These are phyloP conservation scores for Talaromyces islandicus DNA, from an alignment of 2,329 filamentous ascomycete species.

Conservation along the genomic window DNA sequence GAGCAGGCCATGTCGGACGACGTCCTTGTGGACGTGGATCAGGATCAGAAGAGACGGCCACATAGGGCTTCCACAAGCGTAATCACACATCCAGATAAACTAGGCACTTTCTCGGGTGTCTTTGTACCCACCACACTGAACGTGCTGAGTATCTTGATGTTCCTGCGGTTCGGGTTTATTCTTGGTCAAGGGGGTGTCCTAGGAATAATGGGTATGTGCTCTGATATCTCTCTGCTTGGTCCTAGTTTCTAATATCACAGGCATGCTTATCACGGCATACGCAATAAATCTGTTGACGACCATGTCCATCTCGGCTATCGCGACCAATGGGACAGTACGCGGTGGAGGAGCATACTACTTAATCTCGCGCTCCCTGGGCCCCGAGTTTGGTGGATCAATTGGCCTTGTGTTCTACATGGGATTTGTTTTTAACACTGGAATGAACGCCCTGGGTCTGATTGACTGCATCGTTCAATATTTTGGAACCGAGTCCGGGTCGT, in stretches of 20 bases:
- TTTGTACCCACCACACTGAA: conserved; percentile 87
- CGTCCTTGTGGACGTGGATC: conserved; percentile 5
- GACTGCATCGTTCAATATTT: conserved; percentile 76
- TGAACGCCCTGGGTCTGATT: conserved; percentile 81
- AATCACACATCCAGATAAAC: conserved; percentile 48
- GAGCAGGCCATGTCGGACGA: neutral
- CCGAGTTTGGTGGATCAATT: conserved; percentile 84
- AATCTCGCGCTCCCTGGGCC: conserved; percentile 77
- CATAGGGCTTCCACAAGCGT: conserved; percentile 20
- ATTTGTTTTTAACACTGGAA: conserved; percentile 77
- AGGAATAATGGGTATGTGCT: conserved; percentile 67
- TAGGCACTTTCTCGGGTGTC: conserved; percentile 71
- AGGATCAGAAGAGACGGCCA: conserved; percentile 21
- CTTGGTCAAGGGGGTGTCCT: conserved; percentile 72
- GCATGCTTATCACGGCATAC: conserved; percentile 69
- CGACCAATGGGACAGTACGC: conserved; percentile 82
- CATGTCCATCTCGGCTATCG: conserved; percentile 80
- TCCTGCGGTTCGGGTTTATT: conserved; percentile 79
- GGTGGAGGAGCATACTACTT: conserved; percentile 85
- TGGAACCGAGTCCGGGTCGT: conserved; percentile 51
- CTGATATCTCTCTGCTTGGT: neutral
- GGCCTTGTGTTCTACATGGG: conserved; percentile 86
- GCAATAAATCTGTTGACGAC: conserved; percentile 76
- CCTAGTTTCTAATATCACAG: conserved; percentile 33
- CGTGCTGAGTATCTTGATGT: conserved; percentile 87